Base-by-base conservation (phyloP, 164 flowering plant genomes). In the Cinnamomum micranthum region DNA sequence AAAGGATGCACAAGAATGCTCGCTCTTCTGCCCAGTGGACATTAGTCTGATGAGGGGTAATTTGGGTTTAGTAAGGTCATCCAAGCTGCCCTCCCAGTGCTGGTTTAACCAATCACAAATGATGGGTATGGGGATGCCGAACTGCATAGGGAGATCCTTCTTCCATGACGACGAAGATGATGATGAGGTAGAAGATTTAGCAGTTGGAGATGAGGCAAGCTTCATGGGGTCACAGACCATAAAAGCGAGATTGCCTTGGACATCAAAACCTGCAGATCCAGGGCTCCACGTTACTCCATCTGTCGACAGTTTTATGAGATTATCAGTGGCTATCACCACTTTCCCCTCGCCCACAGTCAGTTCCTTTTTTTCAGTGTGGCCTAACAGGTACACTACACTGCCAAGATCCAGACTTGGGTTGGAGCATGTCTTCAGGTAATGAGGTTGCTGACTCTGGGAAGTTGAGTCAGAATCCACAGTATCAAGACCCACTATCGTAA, bases 221-320 rank as follows among this genome's bases (percentile, higher is more conserved):
- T 95, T 95, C 98, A 93, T 95, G 24, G 98, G 99, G 80, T 95
- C 98, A 80, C 99, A 95, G 23, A 95, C 87, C 98, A 95, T 92
- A 80, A 95, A 95, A 12, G 99, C 94, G n/a, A 95, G 94, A 84
- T 95, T 95, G 4, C 98, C 98, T 65, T 91, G 97, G 13, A 75
- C 85, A 85, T 95, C 99, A 80, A 93, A 95, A 68, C 99, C 98
- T 60, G 98, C 98, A 69, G 96, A 93, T 20, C 99, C 99, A 59
- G 95, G 95, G 80, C 89, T 86, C 97, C 97, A 93, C 7, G 78
- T 80, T 55, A 88, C 82, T 72, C 93, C 98, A 77, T 91, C 96
- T 69, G 98, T 90, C 14, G 96, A 91, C 10, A 95, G 69, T 78
- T 95, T 95, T 47, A 95, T 90, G 71, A 95, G 95, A 83, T 93